A percentile compares a stretch with the other conserved stretches of the same genome.
phyloP scores from a whole-genome alignment of 2,329 filamentous ascomycete genomes.

The Kalmusia sp. region DNA sequence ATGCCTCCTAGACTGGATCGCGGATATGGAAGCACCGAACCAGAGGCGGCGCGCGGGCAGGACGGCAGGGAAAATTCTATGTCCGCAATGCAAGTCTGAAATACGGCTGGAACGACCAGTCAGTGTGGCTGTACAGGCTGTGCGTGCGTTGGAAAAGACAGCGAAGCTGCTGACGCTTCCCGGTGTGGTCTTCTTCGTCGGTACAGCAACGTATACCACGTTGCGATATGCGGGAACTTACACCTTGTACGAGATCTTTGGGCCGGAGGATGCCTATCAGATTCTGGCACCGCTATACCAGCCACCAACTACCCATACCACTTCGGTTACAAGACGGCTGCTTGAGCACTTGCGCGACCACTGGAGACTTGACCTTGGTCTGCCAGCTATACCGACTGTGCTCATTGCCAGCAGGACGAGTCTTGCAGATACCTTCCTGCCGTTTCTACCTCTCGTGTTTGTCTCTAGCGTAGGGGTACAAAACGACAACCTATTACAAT shows the following conservation, averaged over 20 bases:
- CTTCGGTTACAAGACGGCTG: constrained; percentile 40
- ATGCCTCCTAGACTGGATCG: constrained; percentile 90
- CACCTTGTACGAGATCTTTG: constrained; percentile 71
- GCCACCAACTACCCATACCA: constrained; percentile 37
- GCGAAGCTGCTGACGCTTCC: constrained; percentile 70
- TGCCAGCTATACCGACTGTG: constrained; percentile 72
- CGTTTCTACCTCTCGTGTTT: constrained; percentile 68
- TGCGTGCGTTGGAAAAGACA: constrained; percentile 64
- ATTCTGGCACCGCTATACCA: constrained; percentile 57
- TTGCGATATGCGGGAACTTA: constrained; percentile 66
- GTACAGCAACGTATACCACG: constrained; percentile 52
- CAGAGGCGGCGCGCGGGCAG: constrained; percentile 56
- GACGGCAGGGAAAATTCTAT: constrained; percentile 69
- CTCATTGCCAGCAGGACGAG: constrained; percentile 72
- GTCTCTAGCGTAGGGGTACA: constrained; percentile 59
- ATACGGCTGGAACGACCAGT: constrained; percentile 79
- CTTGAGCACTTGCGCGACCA: constrained; percentile 43
- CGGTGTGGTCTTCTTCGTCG: constrained; percentile 63
- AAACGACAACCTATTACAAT: constrained; percentile 53
- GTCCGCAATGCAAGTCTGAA: constrained; percentile 86
- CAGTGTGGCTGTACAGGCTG: constrained; percentile 73
- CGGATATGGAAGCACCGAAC: constrained; percentile 77
- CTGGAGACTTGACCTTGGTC: constrained; percentile 63
- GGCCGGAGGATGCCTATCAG: constrained; percentile 63
- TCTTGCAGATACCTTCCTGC: constrained; percentile 68